phyloP scores from a whole-genome alignment of 2,329 filamentous ascomycete genomes.

The Hypoxylon rubiginosum region DNA sequence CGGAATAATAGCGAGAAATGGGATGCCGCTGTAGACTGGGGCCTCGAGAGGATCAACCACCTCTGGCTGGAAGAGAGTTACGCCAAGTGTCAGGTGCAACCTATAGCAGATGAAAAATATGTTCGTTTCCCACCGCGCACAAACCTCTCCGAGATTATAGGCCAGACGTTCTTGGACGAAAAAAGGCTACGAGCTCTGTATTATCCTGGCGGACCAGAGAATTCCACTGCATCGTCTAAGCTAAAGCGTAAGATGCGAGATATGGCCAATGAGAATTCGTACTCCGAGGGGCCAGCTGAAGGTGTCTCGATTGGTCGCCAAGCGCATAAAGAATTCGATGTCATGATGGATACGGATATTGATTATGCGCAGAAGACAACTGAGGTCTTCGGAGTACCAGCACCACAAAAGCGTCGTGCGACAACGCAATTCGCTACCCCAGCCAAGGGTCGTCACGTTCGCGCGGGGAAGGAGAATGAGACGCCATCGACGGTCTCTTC shows the following conservation, averaged over 20 bases:
- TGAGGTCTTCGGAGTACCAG: conserved; percentile 52
- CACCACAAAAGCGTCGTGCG: conserved; percentile 48
- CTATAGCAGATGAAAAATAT: conserved; percentile 80
- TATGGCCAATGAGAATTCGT: conserved; percentile 65
- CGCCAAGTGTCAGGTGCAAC: conserved; percentile 83
- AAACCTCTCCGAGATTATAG: conserved; percentile 92
- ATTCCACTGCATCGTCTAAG: conserved; percentile 58
- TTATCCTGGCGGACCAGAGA: conserved; percentile 71
- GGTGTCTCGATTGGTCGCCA: conserved; percentile 61
- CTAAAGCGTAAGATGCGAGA: conserved; percentile 66
- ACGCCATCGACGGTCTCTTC: conserved; percentile 76
- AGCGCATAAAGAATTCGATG: conserved; percentile 58
- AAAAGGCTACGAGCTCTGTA: conserved; percentile 73
- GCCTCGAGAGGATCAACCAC: conserved; percentile 90
- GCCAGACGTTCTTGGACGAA: conserved; percentile 85
- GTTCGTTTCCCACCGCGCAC: conserved; percentile 89
- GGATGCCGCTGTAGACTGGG: conserved; percentile 92
- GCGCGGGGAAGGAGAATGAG: conserved; percentile 83
- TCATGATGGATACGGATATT: conserved; percentile 59
- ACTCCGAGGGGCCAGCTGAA: conserved; percentile 61
- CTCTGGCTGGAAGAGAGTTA: conserved; percentile 99
- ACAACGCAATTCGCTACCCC: conserved; percentile 65
- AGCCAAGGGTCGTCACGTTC: conserved; percentile 62
- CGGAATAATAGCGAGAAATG: conserved; percentile 93
- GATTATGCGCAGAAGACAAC: conserved; percentile 53